Conservation (phyloP, 306 rosid species). For the Fragaria vesca region DNA sequence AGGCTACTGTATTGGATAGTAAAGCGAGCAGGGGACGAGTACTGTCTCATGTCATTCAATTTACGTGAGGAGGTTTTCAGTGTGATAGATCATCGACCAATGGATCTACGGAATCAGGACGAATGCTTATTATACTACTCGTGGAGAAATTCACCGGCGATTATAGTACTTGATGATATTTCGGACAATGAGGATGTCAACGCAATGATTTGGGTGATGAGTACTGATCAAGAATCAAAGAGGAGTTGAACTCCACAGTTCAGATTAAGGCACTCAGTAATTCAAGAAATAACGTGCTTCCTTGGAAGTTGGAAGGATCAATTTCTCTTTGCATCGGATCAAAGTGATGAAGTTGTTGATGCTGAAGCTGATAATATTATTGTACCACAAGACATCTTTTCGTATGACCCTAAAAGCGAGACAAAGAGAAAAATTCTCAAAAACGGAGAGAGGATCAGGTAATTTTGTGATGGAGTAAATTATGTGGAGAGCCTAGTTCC, state of each 20-base stretch:
- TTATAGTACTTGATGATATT: background rate
- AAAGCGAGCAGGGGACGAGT: background rate
- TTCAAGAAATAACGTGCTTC: too few relatives aligned
- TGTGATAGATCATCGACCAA: background rate
- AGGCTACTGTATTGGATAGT: background rate
- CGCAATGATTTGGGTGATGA: background rate
- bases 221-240: background rate
- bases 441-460: background rate
- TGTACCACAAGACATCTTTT: background rate
- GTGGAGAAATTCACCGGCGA: slow-evolving; percentile 5
- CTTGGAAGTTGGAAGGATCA: slow-evolving; percentile 8
- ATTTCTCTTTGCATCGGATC: background rate
- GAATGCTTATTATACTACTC: background rate
- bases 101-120: background rate
- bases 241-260: background rate
- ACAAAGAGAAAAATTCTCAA: background rate
- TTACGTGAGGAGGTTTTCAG: background rate
- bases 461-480: background rate
- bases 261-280: background rate
- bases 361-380: background rate
- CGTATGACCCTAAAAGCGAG: background rate
- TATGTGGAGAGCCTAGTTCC: slow-evolving; percentile 1
- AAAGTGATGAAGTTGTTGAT: background rate
- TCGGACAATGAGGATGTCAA: background rate
- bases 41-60: background rate